Evolutionary conservation across 1,284 basidiomycete species (phyloP).

Genomic region (Cystobasidiaceae sp.): DNA sequence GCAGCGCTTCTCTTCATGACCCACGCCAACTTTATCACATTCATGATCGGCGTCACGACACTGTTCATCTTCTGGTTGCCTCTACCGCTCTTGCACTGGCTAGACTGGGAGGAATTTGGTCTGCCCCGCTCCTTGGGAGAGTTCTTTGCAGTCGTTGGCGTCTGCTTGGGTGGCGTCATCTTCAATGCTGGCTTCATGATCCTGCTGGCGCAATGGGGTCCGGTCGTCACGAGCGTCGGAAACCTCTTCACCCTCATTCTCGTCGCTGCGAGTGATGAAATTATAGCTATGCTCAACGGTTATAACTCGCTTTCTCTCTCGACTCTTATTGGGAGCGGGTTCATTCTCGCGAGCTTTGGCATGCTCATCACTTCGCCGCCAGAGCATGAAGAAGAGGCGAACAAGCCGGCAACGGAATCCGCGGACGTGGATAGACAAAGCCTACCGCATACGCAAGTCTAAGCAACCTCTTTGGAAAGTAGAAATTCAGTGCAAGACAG

Average conservation of each 20-base stretch:
- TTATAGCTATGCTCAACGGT: constrained; percentile 54
- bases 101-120: constrained; percentile 57
- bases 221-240: constrained; percentile 69
- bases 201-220: constrained; percentile 72
- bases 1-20: constrained; percentile 57
- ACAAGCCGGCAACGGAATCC: not conserved
- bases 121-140: constrained; percentile 54
- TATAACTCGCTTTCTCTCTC: constrained; percentile 58
- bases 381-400: not conserved
- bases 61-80: constrained; percentile 62
- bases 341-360: constrained; percentile 67
- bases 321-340: constrained; percentile 61
- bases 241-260: constrained; percentile 76
- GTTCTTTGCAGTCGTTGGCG: constrained; percentile 56
- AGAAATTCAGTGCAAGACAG: too few species aligned
- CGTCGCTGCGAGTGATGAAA: constrained; percentile 62
- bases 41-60: constrained; percentile 62
- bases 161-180: constrained; percentile 60
- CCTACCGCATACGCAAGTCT: not conserved
- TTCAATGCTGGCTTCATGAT: constrained; percentile 78
- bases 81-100: constrained; percentile 62
- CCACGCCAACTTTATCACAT: constrained; percentile 68
- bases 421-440: not conserved
- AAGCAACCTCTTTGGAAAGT: too few species aligned
- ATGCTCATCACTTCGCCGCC: constrained; percentile 50